These are phyloP conservation scores for Geotrichum siamense DNA, from an alignment of 1,139 yeast genomes.

Conservation along the genomic window DNA sequence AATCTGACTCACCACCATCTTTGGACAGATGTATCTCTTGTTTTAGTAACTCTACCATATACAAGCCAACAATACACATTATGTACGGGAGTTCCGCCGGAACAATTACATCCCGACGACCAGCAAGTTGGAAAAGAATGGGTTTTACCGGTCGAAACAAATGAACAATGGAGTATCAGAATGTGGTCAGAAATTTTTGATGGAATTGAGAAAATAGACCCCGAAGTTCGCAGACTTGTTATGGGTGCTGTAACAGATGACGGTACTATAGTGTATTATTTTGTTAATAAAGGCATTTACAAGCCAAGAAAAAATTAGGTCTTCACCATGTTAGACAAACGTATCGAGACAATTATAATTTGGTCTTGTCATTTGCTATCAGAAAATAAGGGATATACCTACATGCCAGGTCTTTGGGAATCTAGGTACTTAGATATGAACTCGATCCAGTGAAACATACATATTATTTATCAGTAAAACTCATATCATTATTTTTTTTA, in stretches of 20 bases:
- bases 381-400: too few relatives aligned
- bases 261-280: constrained; percentile 62
- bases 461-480: too few relatives aligned
- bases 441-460: too few relatives aligned
- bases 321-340: too few relatives aligned
- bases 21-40: constrained; percentile 9
- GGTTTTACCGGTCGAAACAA: constrained; percentile 15
- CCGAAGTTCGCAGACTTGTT: constrained; percentile 37
- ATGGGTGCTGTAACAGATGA: constrained; percentile 55
- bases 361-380: too few relatives aligned
- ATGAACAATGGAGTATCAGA: constrained; percentile 30
- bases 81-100: constrained; percentile 16
- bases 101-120: constrained; percentile 17
- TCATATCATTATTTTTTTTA: too few relatives aligned
- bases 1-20: constrained; percentile 15
- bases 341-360: too few relatives aligned
- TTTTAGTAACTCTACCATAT: constrained; percentile 1
- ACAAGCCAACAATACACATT: constrained; percentile 3
- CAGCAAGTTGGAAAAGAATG: constrained; percentile 10
- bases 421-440: too few relatives aligned
- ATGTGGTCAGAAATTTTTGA: constrained; percentile 32
- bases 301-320: constrained; percentile 50
- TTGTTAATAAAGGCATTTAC: constrained; percentile 53
- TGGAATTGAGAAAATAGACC: constrained; percentile 20
- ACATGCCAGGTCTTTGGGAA: too few relatives aligned